Percentiles rank a stretch among this genome's conserved stretches.
Evolutionary conservation across 495 filamentous ascomycete genomes (phyloP).

Genomic region (Podospora sp.): DNA sequence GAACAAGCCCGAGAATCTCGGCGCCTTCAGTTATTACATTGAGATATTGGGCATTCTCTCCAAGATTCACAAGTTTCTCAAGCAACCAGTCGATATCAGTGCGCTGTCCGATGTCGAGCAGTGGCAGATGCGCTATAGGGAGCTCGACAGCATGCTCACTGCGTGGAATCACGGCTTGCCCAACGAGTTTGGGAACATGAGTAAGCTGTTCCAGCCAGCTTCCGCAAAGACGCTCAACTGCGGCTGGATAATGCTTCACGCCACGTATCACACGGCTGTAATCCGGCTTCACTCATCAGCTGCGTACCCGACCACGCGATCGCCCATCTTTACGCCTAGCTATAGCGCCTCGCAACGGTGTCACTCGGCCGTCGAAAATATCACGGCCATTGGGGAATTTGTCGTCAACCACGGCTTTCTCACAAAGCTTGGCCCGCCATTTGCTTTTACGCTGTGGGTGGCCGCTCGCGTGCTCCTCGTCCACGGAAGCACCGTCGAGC

Average conservation of each 20-base stretch:
- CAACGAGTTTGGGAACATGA: constrained; percentile 77
- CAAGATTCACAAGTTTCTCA: constrained; percentile 81
- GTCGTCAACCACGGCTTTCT: constrained; percentile 73
- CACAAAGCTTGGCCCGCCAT: constrained; percentile 79
- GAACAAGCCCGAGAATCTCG: constrained; percentile 77
- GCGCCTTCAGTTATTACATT: constrained; percentile 82
- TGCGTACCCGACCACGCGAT: constrained; percentile 84
- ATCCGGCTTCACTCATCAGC: constrained; percentile 91
- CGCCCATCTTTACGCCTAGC: constrained; percentile 82
- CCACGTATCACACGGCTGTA: constrained; percentile 71
- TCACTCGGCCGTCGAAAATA: constrained; percentile 79
- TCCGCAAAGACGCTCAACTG: constrained; percentile 71
- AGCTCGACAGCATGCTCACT: constrained; percentile 74
- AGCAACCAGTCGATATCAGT: constrained; percentile 84
- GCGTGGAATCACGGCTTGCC: constrained; percentile 84
- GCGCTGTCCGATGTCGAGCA: constrained; percentile 79
- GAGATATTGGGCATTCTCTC: constrained; percentile 85
- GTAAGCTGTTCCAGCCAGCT: constrained; percentile 66
- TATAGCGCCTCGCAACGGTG: constrained; percentile 81
- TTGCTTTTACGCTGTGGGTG: constrained; percentile 90
- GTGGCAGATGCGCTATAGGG: constrained; percentile 85
- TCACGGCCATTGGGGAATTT: constrained; percentile 72
- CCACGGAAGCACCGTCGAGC: constrained; percentile 83
- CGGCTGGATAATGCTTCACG: constrained; percentile 89
- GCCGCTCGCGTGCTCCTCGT: constrained; percentile 84